A percentile compares a stretch with the other conserved stretches of the same genome.
phyloP scores from a whole-genome alignment of 2,329 filamentous ascomycete genomes.

The Botrytis elliptica region DNA sequence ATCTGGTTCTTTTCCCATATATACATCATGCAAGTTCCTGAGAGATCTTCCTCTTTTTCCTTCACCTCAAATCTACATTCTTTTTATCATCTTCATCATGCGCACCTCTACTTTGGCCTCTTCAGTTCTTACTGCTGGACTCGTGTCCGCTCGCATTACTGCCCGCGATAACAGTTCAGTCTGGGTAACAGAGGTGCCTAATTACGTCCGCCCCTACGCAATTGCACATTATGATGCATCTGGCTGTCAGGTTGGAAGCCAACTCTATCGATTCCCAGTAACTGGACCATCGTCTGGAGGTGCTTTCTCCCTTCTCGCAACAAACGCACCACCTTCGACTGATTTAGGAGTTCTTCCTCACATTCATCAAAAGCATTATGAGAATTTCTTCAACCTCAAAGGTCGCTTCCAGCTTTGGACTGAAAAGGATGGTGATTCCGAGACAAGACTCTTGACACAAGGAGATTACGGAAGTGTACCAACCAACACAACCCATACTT shows the following conservation, averaged over 20 bases:
- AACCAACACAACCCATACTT: conserved; percentile 48
- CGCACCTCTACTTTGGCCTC: conserved; percentile 10
- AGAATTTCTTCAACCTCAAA: conserved; percentile 45
- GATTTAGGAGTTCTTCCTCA: conserved; percentile 43
- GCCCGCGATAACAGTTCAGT: conserved; percentile 20
- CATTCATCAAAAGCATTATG: conserved; percentile 45
- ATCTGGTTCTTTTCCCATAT: neutral
- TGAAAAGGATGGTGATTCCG: conserved; percentile 34
- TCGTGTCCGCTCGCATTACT: neutral
- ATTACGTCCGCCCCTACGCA: conserved; percentile 31
- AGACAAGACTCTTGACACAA: conserved; percentile 43
- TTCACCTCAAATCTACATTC: conserved; percentile 2
- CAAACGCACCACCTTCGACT: conserved; percentile 42
- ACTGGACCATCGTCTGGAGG: conserved; percentile 46
- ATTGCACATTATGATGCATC: conserved; percentile 33
- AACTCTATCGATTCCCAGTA: conserved; percentile 45
- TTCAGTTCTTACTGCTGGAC: conserved; percentile 3
- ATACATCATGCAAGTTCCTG: neutral
- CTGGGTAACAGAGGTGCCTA: conserved; percentile 31
- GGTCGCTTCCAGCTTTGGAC: conserved; percentile 49
- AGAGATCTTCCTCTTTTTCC: neutral
- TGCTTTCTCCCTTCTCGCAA: conserved; percentile 47
- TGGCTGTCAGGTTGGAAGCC: conserved; percentile 38
- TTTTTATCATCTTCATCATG: conserved; percentile 9
- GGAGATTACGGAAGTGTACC: conserved; percentile 49